Base-by-base conservation (phyloP, 2,329 filamentous ascomycete genomes). In the Microdochium trichocladiopsis region DNA sequence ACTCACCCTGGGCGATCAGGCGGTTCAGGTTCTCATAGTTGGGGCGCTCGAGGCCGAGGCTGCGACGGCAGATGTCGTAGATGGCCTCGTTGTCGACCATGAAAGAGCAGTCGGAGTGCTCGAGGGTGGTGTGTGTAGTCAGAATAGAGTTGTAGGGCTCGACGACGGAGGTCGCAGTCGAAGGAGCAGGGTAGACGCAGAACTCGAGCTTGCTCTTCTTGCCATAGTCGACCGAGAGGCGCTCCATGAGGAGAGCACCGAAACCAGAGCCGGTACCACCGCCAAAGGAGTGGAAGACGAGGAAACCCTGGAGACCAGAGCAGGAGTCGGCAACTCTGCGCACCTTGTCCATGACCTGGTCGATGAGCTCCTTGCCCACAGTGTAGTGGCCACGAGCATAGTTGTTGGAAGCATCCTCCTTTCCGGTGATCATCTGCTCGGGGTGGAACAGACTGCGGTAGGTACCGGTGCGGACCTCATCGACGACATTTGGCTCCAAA, bases 201-300 rank as follows among this genome's bases (percentile, higher is more conserved):
- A 99, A 99, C 77, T 99, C 94, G 59, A 99, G 84, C 87, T 99
- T 99, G 84, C 89, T 95, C 87, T 99, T 99, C 87, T 99, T 99
- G 80, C 94, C 93, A 71, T 96, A 99, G 78, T 99, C 94, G 67
- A 96, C 90, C 33, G 94, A 97, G 57, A 99, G 86, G 71, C 94
- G 93, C 82, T 99, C 94, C 91, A 99, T 95, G 65, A 99, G 82
- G 62, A 99, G 86, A 66, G 94, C 94, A 77, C 94, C 94, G 74
- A 99, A 99, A 70, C 94, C 94, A 65, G 94, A 99, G 67, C 94
- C 94, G 64, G 94, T 99, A 80, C 94, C 94, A 76, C 94, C 94
- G 77, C 94, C 94, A 72, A 99, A 97, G 55, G 93, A 97, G 87
- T 99, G 94, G 88, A 97, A 97, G 69, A 99, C 92, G 61, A 97